Percentiles rank a stretch among this genome's conserved stretches.
Conservation (phyloP, 2,329 filamentous ascomycete genomes). For the Thermothelomyces thermophilus region DNA sequence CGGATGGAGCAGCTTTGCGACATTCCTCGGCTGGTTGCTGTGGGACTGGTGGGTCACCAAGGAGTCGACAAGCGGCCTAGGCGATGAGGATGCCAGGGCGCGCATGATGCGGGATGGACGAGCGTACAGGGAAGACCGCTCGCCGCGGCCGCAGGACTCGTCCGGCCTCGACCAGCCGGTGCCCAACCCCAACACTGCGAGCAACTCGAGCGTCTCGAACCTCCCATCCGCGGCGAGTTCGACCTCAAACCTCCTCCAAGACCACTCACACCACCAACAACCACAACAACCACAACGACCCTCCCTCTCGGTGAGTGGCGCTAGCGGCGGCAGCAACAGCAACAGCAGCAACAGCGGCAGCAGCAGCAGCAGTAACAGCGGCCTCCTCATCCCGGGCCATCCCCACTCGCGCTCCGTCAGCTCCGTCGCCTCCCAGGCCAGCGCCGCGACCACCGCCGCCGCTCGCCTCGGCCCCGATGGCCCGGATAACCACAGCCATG, state of each 20-base stretch:
- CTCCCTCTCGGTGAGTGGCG: slow-evolving; percentile 20
- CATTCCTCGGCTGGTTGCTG: slow-evolving; percentile 79
- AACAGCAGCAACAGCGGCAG: slow-evolving; percentile 23
- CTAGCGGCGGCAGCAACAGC: slow-evolving; percentile 24
- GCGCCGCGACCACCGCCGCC: slow-evolving; percentile 20
- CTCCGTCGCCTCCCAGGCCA: slow-evolving; percentile 38
- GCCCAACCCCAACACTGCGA: slow-evolving; percentile 21
- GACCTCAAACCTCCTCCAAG: slow-evolving; percentile 37
- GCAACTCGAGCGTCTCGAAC: slow-evolving; percentile 25
- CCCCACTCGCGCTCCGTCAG: slow-evolving; percentile 49
- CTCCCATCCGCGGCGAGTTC: slow-evolving; percentile 40
- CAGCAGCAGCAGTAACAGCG: slow-evolving; percentile 25
- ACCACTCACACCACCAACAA: slow-evolving; percentile 10
- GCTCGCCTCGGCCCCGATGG: slow-evolving; percentile 5
- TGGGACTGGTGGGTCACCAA: slow-evolving; percentile 88
- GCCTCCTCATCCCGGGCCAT: slow-evolving; percentile 34
- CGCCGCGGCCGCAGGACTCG: slow-evolving; percentile 21
- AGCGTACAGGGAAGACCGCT: slow-evolving; percentile 18
- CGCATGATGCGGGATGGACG: slow-evolving; percentile 33
- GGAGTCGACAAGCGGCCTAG: slow-evolving; percentile 46
- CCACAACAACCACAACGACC: slow-evolving; percentile 5
- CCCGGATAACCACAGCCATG: slow-evolving; percentile 13
- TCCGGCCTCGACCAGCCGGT: slow-evolving; percentile 11
- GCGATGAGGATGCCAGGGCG: slow-evolving; percentile 34
- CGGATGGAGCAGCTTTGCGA: slow-evolving; percentile 74